Conservation (phyloP, 163 green algal species). For the Chloromonas sp. region DNA sequence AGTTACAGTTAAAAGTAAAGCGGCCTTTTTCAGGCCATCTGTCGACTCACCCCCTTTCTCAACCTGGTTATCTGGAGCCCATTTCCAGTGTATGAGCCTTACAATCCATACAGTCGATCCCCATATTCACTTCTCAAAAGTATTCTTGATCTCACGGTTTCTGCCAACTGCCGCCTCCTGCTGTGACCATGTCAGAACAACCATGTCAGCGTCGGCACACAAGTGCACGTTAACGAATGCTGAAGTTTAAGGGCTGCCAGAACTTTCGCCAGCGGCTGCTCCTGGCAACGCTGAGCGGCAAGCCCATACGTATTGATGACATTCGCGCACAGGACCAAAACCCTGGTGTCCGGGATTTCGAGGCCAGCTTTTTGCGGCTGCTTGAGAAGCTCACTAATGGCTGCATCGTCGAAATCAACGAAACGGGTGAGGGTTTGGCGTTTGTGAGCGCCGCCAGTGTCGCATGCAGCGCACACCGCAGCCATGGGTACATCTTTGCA, state of each 20-base stretch:
- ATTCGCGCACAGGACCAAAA: slow-evolving; percentile 70
- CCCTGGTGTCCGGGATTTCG: slow-evolving; percentile 82
- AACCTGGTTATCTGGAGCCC: no score
- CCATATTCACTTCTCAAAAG: no score
- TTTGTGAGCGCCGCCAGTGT: no score
- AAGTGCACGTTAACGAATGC: slow-evolving; percentile 24
- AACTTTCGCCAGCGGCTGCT: slow-evolving; percentile 82
- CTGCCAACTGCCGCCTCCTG: no score
- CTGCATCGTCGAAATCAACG: slow-evolving; percentile 93
- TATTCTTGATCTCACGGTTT: no score
- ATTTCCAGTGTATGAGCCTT: no score
- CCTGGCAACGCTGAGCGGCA: slow-evolving; percentile 72
- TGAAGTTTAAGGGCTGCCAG: slow-evolving; percentile 70
- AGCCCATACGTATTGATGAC: slow-evolving; percentile 83
- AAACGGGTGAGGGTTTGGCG: slow-evolving; percentile 71
- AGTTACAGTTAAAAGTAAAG: no score
- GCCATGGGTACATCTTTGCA: background rate
- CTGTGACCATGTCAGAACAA: no score
- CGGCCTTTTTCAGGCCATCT: no score
- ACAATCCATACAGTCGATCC: no score
- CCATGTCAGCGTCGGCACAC: no score
- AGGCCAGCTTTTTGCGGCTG: slow-evolving; percentile 88
- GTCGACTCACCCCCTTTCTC: no score
- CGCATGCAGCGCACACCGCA: background rate
- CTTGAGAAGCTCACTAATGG: slow-evolving; percentile 96